Conservation (phyloP, 108 stramenopile species). For the Skeletonema grethae region DNA sequence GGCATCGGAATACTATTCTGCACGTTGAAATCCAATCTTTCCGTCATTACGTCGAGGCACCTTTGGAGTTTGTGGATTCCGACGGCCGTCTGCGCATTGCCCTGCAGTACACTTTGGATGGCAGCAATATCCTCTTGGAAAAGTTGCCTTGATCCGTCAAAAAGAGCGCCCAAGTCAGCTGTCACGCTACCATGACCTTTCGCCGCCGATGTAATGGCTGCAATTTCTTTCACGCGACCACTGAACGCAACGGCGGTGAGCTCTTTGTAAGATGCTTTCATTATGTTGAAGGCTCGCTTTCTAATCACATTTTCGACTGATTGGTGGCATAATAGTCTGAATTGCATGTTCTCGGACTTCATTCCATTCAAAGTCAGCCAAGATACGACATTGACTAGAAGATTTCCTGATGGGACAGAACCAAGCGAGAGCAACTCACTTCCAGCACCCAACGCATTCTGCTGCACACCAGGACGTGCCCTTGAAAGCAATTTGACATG, state of each 20-base stretch:
- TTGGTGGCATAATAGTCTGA: conserved; percentile 92
- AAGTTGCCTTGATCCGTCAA: conserved; percentile 66
- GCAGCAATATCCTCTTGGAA: conserved; percentile 83
- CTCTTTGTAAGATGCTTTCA: conserved; percentile 78
- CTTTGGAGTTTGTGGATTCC: conserved; percentile 84
- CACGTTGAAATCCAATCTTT: conserved; percentile 95
- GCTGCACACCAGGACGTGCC: conserved; percentile 27
- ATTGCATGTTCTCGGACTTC: conserved; percentile 97
- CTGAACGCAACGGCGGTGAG: conserved; percentile 88
- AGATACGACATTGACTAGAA: conserved; percentile 92
- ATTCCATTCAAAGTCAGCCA: conserved; percentile 99
- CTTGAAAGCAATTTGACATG: conserved; percentile 48
- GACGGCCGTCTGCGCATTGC: conserved; percentile 57
- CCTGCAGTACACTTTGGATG: conserved; percentile 72
- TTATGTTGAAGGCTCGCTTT: conserved; percentile 84
- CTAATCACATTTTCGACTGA: conserved; percentile 95
- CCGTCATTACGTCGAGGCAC: conserved; percentile 92
- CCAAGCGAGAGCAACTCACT: conserved; percentile 60
- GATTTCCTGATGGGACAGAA: conserved; percentile 37
- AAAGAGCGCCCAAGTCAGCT: conserved; percentile 62
- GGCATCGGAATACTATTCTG: conserved; percentile 93
- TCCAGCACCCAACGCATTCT: conserved; percentile 43
- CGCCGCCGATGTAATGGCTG: conserved; percentile 58
- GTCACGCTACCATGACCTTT: conserved; percentile 59
- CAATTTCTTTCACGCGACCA: conserved; percentile 81